phyloP scores from a whole-genome alignment of 345 rosid genomes.

The Brassica incana region DNA sequence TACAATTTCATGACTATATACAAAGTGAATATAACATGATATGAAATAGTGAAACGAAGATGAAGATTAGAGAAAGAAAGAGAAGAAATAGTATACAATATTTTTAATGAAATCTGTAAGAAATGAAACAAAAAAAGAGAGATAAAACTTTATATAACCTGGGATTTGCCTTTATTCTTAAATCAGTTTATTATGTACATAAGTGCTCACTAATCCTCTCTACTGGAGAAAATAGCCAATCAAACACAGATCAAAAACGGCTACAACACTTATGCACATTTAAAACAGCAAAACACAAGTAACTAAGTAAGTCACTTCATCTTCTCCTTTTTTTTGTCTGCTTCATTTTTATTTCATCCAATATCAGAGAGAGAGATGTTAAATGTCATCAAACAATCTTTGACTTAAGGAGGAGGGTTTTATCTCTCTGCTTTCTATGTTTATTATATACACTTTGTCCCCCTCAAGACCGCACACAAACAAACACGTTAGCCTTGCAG shows the following conservation, averaged over 20 bases:
- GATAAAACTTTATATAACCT: neutral
- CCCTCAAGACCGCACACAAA: constrained; percentile 2
- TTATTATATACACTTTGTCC: constrained; percentile 25
- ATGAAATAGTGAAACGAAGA: neutral
- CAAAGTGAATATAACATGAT: neutral
- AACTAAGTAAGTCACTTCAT: neutral
- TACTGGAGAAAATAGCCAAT: constrained; percentile 12
- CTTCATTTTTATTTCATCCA: neutral
- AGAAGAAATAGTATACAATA: neutral
- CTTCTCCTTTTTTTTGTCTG: neutral
- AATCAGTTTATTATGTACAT: constrained; percentile 25
- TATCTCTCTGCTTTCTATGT: constrained; percentile 19
- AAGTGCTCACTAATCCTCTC: constrained; percentile 22
- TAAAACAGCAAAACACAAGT: neutral
- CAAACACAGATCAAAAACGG: constrained; percentile 29
- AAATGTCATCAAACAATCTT: constrained; percentile 24
- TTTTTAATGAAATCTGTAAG: neutral
- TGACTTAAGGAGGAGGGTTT: neutral
- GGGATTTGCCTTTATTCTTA: neutral
- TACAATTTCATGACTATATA: neutral
- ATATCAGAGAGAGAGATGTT: constrained; percentile 17
- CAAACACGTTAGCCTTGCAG: constrained; percentile 10
- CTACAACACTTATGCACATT: constrained; percentile 29
- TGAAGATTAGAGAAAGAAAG: neutral
- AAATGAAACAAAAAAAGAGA: neutral